Evolutionary conservation across 768 basidiomycete species (phyloP).

Genomic region (Xerocomus spinulosus): DNA sequence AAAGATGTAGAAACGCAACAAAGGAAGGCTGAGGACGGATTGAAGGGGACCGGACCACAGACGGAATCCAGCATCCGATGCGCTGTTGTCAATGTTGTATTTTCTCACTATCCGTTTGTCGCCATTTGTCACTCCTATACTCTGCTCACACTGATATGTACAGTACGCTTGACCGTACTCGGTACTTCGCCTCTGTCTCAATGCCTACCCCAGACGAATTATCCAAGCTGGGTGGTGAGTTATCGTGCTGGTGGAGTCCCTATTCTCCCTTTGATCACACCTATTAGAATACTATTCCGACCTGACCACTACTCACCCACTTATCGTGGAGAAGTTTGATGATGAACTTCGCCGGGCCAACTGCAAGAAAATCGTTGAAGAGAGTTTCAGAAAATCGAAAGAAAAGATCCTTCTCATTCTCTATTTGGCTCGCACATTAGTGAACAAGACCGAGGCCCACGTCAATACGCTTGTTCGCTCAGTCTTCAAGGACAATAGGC

Average conservation of each 20-base stretch:
- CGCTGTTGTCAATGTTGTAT: constrained; percentile 24
- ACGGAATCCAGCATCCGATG: constrained; percentile 21
- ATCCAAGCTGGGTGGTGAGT: constrained; percentile 10
- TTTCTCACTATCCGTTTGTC: constrained; percentile 23
- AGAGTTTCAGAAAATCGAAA: constrained; percentile 21
- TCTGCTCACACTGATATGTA: neutral
- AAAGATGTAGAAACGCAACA: constrained; percentile 3
- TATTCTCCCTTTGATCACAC: neutral
- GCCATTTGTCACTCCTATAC: neutral
- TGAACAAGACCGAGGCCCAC: constrained; percentile 13
- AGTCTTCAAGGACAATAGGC: constrained; percentile 11
- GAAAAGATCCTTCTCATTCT: constrained; percentile 20
- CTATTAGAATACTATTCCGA: constrained; percentile 15
- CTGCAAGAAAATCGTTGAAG: constrained; percentile 14
- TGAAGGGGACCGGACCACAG: constrained; percentile 8
- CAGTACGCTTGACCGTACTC: constrained; percentile 19
- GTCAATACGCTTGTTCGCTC: constrained; percentile 10
- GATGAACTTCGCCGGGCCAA: constrained; percentile 18
- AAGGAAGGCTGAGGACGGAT: constrained; percentile 22
- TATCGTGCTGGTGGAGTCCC: neutral
- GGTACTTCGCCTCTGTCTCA: constrained; percentile 11
- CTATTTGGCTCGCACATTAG: constrained; percentile 13
- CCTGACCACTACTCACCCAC: constrained; percentile 13
- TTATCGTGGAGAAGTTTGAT: constrained; percentile 14
- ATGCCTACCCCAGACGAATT: constrained; percentile 15